Base-by-base conservation (phyloP, 148 eudicot genomes). In the Rheum nobile region DNA sequence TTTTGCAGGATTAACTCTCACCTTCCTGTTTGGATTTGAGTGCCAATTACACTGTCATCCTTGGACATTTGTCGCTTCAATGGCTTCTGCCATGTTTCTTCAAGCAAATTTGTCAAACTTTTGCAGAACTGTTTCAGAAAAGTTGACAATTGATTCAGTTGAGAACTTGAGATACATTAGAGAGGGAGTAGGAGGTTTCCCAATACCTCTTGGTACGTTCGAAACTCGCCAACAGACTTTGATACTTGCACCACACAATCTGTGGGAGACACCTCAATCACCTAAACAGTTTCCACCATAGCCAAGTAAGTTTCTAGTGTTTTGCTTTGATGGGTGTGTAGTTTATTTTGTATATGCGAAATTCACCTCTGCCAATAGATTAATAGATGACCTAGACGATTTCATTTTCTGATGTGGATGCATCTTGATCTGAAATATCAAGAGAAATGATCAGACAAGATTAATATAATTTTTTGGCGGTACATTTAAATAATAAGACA, bases 201-300 rank as follows among this genome's bases (percentile, higher is more conserved):
- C 41, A 21, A 50, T 82, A 86, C 89, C 89, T 86, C 80, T 82
- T 61, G 77, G 74, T 83, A 86, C 48, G 72, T 32, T 67, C 35
- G 78, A 55, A 80, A 67, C 46, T 84, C 83, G 35, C 89, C 86
- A 3, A 55, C 39, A 31, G 83, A 83, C 69, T 82, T 84, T 47
- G 89, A 86, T 78, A 86, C 76, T 80, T 86, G 79, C 59, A 86
- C 75, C 10, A 84, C 86, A 74, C 89, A 84, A 82, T 84, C 83
- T 54, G 80, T 82, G 24, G 89, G 89, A 73, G 89, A 81, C 71
- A 86, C 89, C 81, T 82, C 79, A 41, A 80, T 82, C 34, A 83
- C 85, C 85, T 83, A 28, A 68, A 47, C 16, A 26, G 47, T 43
- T n/a, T 29, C 54, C 42, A 34, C 3, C 8, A 14, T 10, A 32